These are phyloP conservation scores for Alternaria sp. DNA, from an alignment of 2,329 filamentous ascomycete species.

Conservation along the genomic window DNA sequence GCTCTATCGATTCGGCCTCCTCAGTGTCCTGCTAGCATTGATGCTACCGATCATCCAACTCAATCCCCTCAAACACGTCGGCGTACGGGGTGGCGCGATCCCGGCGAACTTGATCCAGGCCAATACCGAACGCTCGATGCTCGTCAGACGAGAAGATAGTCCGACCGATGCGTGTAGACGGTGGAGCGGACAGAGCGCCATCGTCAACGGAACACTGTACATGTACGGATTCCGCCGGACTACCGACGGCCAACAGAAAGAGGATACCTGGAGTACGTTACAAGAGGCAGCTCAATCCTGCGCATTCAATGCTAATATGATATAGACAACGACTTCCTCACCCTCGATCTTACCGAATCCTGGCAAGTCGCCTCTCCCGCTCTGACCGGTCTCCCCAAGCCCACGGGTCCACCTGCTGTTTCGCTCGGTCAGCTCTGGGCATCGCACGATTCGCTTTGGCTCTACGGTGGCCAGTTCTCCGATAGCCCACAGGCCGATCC, in stretches of 20 bases:
- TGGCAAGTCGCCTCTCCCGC: constrained; percentile 72
- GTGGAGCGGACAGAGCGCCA: constrained; percentile 57
- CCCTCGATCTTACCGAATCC: constrained; percentile 73
- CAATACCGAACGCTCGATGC: constrained; percentile 12
- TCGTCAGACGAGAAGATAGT: constrained; percentile 40
- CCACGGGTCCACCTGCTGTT: constrained; percentile 73
- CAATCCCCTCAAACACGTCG: constrained; percentile 30
- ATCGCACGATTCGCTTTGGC: constrained; percentile 70
- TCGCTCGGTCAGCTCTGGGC: constrained; percentile 79
- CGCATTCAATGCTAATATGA: constrained; percentile 7
- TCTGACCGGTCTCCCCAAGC: constrained; percentile 67
- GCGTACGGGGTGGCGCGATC: constrained; percentile 37
- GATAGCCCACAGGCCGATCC: constrained; percentile 66
- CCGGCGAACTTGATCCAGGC: constrained; percentile 28
- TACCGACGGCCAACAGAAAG: constrained; percentile 62
- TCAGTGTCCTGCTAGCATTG: constrained; percentile 40
- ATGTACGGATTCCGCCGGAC: constrained; percentile 76
- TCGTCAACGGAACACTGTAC: constrained; percentile 78
- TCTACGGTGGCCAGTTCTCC: constrained; percentile 78
- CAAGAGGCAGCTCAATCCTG: neutral
- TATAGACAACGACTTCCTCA: constrained; percentile 68
- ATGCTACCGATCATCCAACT: constrained; percentile 44
- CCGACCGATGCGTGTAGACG: constrained; percentile 45
- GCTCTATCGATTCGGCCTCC: constrained; percentile 37
- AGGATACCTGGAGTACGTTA: constrained; percentile 72